Evolutionary conservation across 2,329 filamentous ascomycete species (phyloP).

Genomic region (Escovopsis weberi): DNA sequence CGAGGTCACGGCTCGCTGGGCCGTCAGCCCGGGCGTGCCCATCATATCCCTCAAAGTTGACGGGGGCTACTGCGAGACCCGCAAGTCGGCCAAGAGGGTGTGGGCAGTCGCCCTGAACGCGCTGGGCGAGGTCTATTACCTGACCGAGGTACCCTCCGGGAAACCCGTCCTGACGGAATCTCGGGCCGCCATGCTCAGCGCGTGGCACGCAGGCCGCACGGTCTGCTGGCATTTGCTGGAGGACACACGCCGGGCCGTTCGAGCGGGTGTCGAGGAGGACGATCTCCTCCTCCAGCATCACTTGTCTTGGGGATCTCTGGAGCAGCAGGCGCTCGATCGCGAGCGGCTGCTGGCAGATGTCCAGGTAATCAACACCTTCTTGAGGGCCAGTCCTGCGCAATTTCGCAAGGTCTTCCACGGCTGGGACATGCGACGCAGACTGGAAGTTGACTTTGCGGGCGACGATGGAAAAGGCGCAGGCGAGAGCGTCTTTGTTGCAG

Average conservation of each 20-base stretch:
- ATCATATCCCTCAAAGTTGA: constrained; percentile 76
- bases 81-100: constrained; percentile 54
- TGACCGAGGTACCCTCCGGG: constrained; percentile 54
- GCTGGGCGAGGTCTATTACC: constrained; percentile 77
- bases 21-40: constrained; percentile 80
- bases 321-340: constrained; percentile 54
- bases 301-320: constrained; percentile 64
- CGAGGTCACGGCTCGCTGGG: constrained; percentile 78
- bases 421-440: constrained; percentile 80
- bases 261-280: constrained; percentile 58
- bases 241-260: constrained; percentile 55
- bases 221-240: constrained; percentile 74
- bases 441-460: constrained; percentile 80
- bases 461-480: constrained; percentile 65
- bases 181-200: constrained; percentile 47
- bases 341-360: constrained; percentile 65
- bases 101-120: constrained; percentile 95
- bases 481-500: constrained; percentile 61
- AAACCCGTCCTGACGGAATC: constrained; percentile 30
- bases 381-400: constrained; percentile 58
- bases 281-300: constrained; percentile 58
- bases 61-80: constrained; percentile 60
- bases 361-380: constrained; percentile 63
- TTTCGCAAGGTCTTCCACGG: constrained; percentile 66
- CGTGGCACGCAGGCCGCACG: constrained; percentile 69